Base-by-base conservation (phyloP, 306 rosid species). In the Prunus campanulata region DNA sequence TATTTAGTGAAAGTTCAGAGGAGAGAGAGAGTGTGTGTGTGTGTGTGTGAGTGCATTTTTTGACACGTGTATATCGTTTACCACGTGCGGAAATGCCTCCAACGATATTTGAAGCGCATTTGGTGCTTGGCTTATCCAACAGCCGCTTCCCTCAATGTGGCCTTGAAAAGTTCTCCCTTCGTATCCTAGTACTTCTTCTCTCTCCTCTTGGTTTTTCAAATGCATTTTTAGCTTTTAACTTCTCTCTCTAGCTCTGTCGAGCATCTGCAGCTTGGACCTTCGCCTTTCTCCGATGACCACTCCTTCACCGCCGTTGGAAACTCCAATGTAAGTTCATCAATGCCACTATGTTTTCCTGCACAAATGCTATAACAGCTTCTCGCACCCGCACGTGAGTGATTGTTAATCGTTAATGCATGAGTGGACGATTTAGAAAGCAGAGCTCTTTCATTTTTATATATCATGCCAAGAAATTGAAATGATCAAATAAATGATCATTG, bases 271-370 rank as follows among this genome's bases (percentile, higher is more conserved):
- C 67, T 24, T 25, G 54, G 9, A 42, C 56, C 49, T 49, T 51
- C 46, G 20, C 39, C 49, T 68, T 32, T 62, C 79, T 46, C 71
- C 62, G 65, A 27, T 47, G 51, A 13, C 72, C 11, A 51, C 63
- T 49, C 55, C 71, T 30, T 68, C 67, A 22, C 52, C 68, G 6
- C 68, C 11, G 20, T 11, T 47, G 44, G 30, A 72, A 44, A 64
- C 46, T 59, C 5, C 20, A 32, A 59, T 19, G 77, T 73, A 44
- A 57, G 77, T 72, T 42, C 54, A 39, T 29, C 42, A 57, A 0
- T 8, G 56, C 47, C 8, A 8, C 47, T 70, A 4, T 51, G 46
- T 51, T 5, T 73, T 60, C 19, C 13, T 60, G 39, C 66, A n/a
- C 66, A 6, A 60, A 25, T 25, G 35, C 16, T 25, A 60, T 5